Evolutionary conservation across 2,329 filamentous ascomycete genomes (phyloP), one percentile per base, ranked within the genome.

Genomic region (Aspergillus persii): DNA sequence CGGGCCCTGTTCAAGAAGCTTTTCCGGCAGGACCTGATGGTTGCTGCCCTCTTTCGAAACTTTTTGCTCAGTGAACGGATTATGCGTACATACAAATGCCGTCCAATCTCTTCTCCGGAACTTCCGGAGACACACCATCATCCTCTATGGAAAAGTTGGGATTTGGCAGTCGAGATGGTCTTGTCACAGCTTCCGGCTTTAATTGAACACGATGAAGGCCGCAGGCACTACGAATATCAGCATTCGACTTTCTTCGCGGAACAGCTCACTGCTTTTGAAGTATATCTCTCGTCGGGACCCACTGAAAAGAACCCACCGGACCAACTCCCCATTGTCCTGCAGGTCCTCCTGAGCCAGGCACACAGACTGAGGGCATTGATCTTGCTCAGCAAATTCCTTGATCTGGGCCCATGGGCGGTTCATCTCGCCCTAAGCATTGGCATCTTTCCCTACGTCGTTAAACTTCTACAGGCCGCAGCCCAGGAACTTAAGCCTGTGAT

Each of bases 381-480:
- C 54, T 80, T 99, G 6, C 83, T 99, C 0, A 95, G 93, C 59
- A 91, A 92, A 65, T 99, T 99, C 75, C 81, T 99, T 23, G 95
- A 99, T 69, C 84, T 98, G 44, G 95, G 95, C 0, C 95, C 95
- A 0, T 99, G 95, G 95, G 96, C 95, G 31, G 95, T 99, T n/a
- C 95, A 98, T 74, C 86, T 99, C 46, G 95, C 95, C 15, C 83
- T 99, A 15, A 97, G 93, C 75, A 99, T 99, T 62, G 95, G 95
- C 27, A 99, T 99, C 63, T 99, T 99, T 75, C 95, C 95, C 0
- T 99, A 99, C 71, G 95, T 99, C n/a, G 80, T 99, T 36, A 99
- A 99, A 77, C 82, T 99, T 29, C 81, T 99, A 18, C 95, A 99
- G 74, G 98, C 95, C 4, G 94, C 96, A 50, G 95, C 95, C 0